Conservation (phyloP, 805 yeast species). For the Tetrapisispora arboricola region DNA sequence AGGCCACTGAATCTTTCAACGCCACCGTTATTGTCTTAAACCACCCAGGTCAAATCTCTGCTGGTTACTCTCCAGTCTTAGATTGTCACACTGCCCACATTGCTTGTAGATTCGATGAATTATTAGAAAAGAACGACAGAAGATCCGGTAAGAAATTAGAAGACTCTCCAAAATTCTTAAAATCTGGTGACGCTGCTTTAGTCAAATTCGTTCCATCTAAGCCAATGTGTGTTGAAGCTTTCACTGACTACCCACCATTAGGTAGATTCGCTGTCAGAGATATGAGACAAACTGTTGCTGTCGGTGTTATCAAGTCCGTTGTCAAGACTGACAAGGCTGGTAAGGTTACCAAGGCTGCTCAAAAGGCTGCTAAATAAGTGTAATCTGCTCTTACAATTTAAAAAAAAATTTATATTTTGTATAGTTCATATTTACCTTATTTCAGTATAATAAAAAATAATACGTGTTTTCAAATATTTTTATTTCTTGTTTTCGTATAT, state of each 20-base stretch:
- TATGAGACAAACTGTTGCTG: slow-evolving; percentile 99
- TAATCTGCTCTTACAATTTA: slow-evolving; percentile 34
- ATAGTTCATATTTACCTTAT: slow-evolving; percentile 2
- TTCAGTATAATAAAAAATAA: slow-evolving; percentile 18
- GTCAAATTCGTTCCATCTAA: slow-evolving; percentile 81
- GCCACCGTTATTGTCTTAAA: slow-evolving; percentile 81
- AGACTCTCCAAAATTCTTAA: slow-evolving; percentile 85
- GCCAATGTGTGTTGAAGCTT: slow-evolving; percentile 37
- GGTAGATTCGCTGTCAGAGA: slow-evolving; percentile 99
- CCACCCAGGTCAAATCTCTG: slow-evolving; percentile 87
- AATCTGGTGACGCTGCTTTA: slow-evolving; percentile 94
- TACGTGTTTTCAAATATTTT: background rate
- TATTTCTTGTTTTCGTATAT: background rate
- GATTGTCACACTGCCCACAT: slow-evolving; percentile 89
- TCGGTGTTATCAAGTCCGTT: slow-evolving; percentile 96
- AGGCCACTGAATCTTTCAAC: slow-evolving; percentile 68
- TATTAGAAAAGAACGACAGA: slow-evolving; percentile 79
- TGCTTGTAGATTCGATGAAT: slow-evolving; percentile 78
- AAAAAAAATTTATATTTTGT: background rate
- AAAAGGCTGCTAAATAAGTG: slow-evolving; percentile 36
- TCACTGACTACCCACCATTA: slow-evolving; percentile 90
- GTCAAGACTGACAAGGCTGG: slow-evolving; percentile 79
- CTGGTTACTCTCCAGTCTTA: slow-evolving; percentile 86
- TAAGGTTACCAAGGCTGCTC: slow-evolving; percentile 95
- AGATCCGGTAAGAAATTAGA: slow-evolving; percentile 87